These are phyloP conservation scores for Viola odorata DNA, from an alignment of 345 rosid species.

Conservation along the genomic window DNA sequence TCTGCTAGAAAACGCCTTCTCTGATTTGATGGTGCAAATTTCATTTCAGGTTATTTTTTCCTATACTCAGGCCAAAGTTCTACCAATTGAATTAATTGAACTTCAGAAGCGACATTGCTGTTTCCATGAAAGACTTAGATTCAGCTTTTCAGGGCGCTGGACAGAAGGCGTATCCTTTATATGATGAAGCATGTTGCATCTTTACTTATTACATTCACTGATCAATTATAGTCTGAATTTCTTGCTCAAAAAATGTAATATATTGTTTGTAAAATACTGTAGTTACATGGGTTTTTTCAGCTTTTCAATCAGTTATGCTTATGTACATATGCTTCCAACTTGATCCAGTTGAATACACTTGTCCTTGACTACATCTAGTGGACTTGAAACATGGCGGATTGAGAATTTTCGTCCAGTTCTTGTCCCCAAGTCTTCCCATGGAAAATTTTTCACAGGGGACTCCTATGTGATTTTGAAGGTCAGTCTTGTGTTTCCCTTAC, in stretches of 20 bases:
- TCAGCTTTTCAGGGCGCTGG: conserved; percentile 98
- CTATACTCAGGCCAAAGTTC: conserved; percentile 20
- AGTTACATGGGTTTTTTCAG: too few relatives aligned
- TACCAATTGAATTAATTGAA: conserved; percentile 31
- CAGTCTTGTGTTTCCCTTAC: conserved; percentile 5
- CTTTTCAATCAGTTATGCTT: conserved; percentile 2
- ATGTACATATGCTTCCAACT: conserved; percentile 1
- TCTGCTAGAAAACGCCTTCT: too few relatives aligned
- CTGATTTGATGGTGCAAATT: conserved; percentile 12
- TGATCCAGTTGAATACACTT: not conserved
- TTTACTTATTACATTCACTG: conserved; percentile 3
- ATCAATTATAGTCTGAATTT: not conserved
- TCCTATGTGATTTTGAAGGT: conserved; percentile 91
- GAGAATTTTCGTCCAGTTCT: conserved; percentile 76
- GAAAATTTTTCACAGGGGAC: conserved; percentile 93
- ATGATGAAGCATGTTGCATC: conserved; percentile 10
- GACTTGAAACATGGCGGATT: conserved; percentile 94
- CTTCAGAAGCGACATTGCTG: conserved; percentile 56
- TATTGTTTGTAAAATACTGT: too few relatives aligned
- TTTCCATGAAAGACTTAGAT: conserved; percentile 98
- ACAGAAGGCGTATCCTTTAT: conserved; percentile 90
- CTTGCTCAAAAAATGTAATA: too few relatives aligned
- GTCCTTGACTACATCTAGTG: conserved; percentile 39
- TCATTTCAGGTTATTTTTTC: conserved; percentile 27
- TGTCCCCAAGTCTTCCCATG: conserved; percentile 61